These are phyloP conservation scores for Fusarium miscanthi DNA, from an alignment of 2,329 filamentous ascomycete species.

Conservation along the genomic window DNA sequence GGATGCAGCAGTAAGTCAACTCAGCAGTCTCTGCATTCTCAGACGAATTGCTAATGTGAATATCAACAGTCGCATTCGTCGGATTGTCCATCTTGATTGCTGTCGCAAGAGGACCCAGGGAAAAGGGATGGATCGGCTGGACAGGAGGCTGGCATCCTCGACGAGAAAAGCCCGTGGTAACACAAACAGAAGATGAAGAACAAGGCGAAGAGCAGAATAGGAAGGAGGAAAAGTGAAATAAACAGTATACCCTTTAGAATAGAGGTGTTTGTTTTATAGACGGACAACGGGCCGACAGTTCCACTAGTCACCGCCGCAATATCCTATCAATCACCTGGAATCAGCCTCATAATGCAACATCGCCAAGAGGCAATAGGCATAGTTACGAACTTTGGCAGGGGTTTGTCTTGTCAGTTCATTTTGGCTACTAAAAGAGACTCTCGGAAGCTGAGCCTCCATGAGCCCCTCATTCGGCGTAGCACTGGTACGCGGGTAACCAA, in stretches of 20 bases:
- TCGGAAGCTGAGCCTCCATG: slow-evolving; percentile 22
- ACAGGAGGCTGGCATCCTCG: slow-evolving; percentile 45
- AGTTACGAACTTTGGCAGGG: neutral
- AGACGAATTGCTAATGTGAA: neutral
- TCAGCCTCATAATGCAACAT: neutral
- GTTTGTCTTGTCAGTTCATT: neutral
- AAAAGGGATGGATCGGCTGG: slow-evolving; percentile 50
- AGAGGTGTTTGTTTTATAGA: neutral
- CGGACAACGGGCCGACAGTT: neutral
- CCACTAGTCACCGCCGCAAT: neutral
- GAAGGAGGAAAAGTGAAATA: slow-evolving; percentile 6
- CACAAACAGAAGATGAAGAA: slow-evolving; percentile 17
- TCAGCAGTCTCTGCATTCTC: neutral
- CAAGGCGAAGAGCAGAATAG: neutral
- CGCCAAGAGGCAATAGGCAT: neutral
- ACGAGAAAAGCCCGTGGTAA: slow-evolving; percentile 13
- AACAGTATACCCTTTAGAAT: neutral
- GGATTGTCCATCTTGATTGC: slow-evolving; percentile 45
- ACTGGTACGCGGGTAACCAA: neutral
- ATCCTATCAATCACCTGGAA: neutral
- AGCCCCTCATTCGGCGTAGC: slow-evolving; percentile 8
- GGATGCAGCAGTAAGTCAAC: slow-evolving; percentile 47
- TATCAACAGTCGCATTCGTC: slow-evolving; percentile 42
- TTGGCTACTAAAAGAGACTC: neutral
- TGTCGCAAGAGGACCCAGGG: slow-evolving; percentile 46